phyloP scores from a whole-genome alignment of 371 early-diverging fungal species.

The Syncephalastrum racemosum region DNA sequence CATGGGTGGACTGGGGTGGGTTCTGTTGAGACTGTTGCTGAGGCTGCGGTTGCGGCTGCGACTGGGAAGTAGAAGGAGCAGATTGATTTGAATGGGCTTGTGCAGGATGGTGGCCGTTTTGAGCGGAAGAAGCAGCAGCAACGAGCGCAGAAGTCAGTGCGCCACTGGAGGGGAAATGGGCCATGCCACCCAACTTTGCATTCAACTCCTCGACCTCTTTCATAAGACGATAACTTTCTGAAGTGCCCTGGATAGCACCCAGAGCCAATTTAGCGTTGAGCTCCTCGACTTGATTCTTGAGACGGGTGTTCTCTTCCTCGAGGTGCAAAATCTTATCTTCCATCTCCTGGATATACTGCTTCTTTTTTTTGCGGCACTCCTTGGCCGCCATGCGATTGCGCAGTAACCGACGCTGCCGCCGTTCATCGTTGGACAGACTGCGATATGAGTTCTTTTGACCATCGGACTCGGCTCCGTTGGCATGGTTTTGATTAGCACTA shows the following conservation, averaged over 20 bases:
- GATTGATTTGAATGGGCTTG: slow-evolving; percentile 2
- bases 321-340: slow-evolving; percentile 65
- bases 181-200: slow-evolving; percentile 64
- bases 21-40: slow-evolving; percentile 1
- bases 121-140: slow-evolving; percentile 23
- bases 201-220: slow-evolving; percentile 69
- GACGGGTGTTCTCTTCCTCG: slow-evolving; percentile 62
- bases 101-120: slow-evolving; percentile 12
- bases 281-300: slow-evolving; percentile 67
- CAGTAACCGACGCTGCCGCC: slow-evolving; percentile 71
- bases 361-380: slow-evolving; percentile 85
- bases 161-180: slow-evolving; percentile 34
- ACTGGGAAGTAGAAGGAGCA: slow-evolving; percentile 6
- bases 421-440: slow-evolving; percentile 64
- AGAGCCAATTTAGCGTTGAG: slow-evolving; percentile 63
- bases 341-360: slow-evolving; percentile 71
- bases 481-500: slow-evolving; percentile 7
- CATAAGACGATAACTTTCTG: slow-evolving; percentile 59
- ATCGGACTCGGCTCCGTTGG: slow-evolving; percentile 13
- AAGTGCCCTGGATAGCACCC: slow-evolving; percentile 56
- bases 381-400: slow-evolving; percentile 81
- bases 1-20: too few species aligned
- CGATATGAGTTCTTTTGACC: slow-evolving; percentile 28
- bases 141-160: slow-evolving; percentile 34
- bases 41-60: slow-evolving; percentile 13